These are phyloP conservation scores for Cetradonia linearis DNA, from an alignment of 495 filamentous ascomycete genomes.

Conservation along the genomic window DNA sequence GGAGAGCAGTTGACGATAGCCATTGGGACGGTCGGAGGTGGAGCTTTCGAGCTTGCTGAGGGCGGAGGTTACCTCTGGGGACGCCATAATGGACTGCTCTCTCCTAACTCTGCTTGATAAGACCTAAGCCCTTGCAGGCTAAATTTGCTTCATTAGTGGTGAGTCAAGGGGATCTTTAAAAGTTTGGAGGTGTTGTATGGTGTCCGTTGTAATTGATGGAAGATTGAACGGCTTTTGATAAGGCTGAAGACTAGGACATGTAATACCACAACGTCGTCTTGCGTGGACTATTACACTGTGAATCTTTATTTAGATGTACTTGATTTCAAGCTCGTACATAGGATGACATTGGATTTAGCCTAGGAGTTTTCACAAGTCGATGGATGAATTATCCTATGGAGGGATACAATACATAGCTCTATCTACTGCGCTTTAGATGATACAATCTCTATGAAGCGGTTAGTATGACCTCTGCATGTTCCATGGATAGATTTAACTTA, in stretches of 20 bases:
- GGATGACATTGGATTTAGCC: neutral
- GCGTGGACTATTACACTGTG: neutral
- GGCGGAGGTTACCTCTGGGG: constrained; percentile 45
- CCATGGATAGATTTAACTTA: constrained; percentile 37
- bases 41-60: constrained; percentile 46
- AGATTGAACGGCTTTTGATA: neutral
- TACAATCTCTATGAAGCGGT: constrained; percentile 39
- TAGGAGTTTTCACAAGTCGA: neutral
- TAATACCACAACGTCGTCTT: neutral
- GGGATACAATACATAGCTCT: constrained; percentile 16
- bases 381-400: neutral
- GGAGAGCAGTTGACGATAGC: constrained; percentile 57
- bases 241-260: neutral
- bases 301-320: neutral
- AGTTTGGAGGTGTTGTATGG: neutral
- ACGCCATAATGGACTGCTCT: constrained; percentile 39
- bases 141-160: neutral
- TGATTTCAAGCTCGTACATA: neutral
- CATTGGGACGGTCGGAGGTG: constrained; percentile 43
- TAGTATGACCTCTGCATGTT: constrained; percentile 21
- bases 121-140: neutral
- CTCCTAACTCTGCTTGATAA: neutral
- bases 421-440: constrained; percentile 44
- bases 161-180: too few species aligned
- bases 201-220: neutral